A percentile compares a stretch with the other conserved stretches of the same genome.
phyloP scores from a whole-genome alignment of 106 monocot species.

The Apostasia shenzhenica region DNA sequence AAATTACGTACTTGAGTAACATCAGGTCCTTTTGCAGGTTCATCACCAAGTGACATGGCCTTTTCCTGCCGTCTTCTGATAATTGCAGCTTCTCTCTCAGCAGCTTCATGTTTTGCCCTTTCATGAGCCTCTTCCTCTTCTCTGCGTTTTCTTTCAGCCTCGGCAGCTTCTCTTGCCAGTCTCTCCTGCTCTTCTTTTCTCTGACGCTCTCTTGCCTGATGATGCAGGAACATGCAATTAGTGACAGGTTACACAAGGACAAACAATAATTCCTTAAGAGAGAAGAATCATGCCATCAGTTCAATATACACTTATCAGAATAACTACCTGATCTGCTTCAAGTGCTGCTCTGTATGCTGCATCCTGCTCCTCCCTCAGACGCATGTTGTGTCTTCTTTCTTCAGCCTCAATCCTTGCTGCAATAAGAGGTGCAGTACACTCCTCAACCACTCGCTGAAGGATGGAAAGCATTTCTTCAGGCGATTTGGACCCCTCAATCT shows the following conservation, averaged over 20 bases:
- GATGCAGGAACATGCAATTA: background rate
- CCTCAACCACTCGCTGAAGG: constrained; percentile 82
- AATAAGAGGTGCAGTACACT: constrained; percentile 44
- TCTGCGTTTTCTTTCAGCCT: constrained; percentile 61
- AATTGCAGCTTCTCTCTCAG: constrained; percentile 81
- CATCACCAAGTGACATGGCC: constrained; percentile 71
- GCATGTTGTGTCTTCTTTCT: constrained; percentile 69
- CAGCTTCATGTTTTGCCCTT: constrained; percentile 66
- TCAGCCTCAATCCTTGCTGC: constrained; percentile 80
- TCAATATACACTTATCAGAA: background rate
- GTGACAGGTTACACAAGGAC: background rate
- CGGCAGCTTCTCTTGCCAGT: constrained; percentile 74
- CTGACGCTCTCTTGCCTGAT: constrained; percentile 89
- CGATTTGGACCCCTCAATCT: constrained; percentile 81
- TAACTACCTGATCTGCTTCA: constrained; percentile 75
- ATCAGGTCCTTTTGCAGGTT: constrained; percentile 83
- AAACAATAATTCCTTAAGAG: background rate
- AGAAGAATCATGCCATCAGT: background rate
- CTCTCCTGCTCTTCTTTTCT: constrained; percentile 71
- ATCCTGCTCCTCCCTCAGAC: constrained; percentile 89
- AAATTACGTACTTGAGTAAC: constrained; percentile 65
- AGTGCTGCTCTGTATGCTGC: constrained; percentile 87
- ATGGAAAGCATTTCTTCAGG: constrained; percentile 76
- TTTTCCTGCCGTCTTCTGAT: constrained; percentile 80
- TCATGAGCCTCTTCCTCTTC: constrained; percentile 74